A percentile compares a stretch with the other conserved stretches of the same genome.
These are phyloP conservation scores for Ambrosia artemisiifolia DNA, from an alignment of 129 eudicot species.

Conservation along the genomic window DNA sequence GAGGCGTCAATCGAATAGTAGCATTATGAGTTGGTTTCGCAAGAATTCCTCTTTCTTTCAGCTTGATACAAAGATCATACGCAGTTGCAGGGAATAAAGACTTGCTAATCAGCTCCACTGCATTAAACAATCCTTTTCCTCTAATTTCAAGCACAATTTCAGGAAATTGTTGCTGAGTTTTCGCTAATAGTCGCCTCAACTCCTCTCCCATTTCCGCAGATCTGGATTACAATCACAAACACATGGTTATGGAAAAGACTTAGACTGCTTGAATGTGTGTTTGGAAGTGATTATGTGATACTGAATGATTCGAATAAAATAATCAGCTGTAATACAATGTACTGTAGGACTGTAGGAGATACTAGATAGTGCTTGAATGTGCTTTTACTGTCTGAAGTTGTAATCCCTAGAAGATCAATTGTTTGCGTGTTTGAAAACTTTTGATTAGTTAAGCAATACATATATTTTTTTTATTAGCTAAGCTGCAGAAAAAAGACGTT, in stretches of 20 bases:
- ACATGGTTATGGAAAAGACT: neutral
- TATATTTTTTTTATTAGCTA: neutral
- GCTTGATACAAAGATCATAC: conserved; percentile 75
- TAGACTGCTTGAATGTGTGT: neutral
- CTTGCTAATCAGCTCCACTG: conserved; percentile 79
- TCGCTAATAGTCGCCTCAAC: conserved; percentile 58
- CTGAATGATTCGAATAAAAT: neutral
- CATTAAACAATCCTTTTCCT: conserved; percentile 91
- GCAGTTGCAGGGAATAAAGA: conserved; percentile 76
- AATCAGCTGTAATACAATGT: neutral
- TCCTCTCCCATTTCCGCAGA: conserved; percentile 82
- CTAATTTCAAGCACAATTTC: conserved; percentile 73
- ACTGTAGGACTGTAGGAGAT: neutral
- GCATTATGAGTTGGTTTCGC: conserved; percentile 95
- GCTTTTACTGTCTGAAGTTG: neutral
- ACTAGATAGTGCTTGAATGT: neutral
- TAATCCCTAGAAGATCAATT: neutral
- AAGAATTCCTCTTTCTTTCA: conserved; percentile 93
- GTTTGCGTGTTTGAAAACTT: neutral
- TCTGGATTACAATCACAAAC: conserved; percentile 28
- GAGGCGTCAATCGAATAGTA: conserved; percentile 89
- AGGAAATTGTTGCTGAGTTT: conserved; percentile 63
- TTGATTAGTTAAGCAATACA: neutral
- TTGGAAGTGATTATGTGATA: neutral
- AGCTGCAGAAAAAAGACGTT: neutral